Evolutionary conservation across 1,139 yeast species (phyloP).

Genomic region (Saccharomycopsis hybrid): DNA sequence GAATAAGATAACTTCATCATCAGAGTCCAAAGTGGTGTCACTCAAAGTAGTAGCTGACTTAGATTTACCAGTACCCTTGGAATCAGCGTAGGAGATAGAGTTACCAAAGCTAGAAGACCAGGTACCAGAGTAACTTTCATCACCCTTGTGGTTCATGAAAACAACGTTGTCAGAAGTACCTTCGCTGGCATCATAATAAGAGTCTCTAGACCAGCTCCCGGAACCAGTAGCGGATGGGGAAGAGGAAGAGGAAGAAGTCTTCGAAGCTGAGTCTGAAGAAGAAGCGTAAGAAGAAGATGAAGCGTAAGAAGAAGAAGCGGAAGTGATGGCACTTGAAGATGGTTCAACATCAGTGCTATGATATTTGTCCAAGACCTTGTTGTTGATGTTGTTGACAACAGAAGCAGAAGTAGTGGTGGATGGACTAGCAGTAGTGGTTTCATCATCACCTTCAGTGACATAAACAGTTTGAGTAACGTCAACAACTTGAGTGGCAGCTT

Average conservation of each 20-base stretch:
- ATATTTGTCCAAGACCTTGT: conserved; percentile 21
- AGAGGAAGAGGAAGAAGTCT: conserved; percentile 31
- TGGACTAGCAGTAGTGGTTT: conserved; percentile 13
- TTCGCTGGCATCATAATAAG: conserved; percentile 58
- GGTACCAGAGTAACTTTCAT: conserved; percentile 25
- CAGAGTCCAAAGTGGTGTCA: conserved; percentile 59
- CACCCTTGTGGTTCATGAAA: conserved; percentile 76
- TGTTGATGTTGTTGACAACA: conserved; percentile 16
- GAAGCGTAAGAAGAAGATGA: conserved; percentile 28
- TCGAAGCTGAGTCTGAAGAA: conserved; percentile 29
- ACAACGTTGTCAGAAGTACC: conserved; percentile 63
- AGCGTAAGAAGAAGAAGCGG: conserved; percentile 29
- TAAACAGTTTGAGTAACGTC: conserved; percentile 59
- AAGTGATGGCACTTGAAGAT: conserved; percentile 28
- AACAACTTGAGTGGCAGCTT: conserved; percentile 34
- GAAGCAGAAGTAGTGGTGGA: conserved; percentile 14
- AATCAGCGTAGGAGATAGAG: conserved; percentile 73
- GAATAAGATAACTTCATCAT: conserved; percentile 74
- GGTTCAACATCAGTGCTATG: conserved; percentile 22
- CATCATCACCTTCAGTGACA: conserved; percentile 33
- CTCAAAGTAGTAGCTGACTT: conserved; percentile 53
- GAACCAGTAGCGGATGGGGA: conserved; percentile 25
- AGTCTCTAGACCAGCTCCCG: conserved; percentile 61
- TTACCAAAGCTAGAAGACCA: conserved; percentile 83
- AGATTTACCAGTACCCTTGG: conserved; percentile 69